Base-by-base conservation (phyloP, 306 rosid genomes). In the Spatholobus suberectus region DNA sequence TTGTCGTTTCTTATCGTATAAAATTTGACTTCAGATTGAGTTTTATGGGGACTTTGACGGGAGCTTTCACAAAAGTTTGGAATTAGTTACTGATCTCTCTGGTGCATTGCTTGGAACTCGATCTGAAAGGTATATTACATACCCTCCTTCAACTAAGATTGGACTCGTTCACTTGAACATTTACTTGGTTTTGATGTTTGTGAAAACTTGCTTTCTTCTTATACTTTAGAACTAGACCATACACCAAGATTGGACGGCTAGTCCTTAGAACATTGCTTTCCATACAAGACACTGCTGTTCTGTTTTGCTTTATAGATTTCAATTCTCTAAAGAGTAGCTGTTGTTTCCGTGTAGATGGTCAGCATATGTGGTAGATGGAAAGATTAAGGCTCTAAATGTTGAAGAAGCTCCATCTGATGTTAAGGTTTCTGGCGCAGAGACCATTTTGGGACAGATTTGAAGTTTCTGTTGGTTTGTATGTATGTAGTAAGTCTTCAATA, bases 331-430 rank as follows among this genome's bases (percentile, higher is more conserved):
- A 81, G 49, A 61, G 23, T 81, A 65, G 73, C 10, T 49, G 43
- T 23, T 46, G 24, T 80, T 81, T 38, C 81, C 5, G 6, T 91
- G 86, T 77, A 96, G 98, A 88, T 96, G 99, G 99, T 96, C 99
- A 6, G 98, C 99, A 14, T 96, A 86, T 59, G 96, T 96, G 70
- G 96, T 89, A 14, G 99, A 93, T 76, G 98, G 99, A 62, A 91
- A 84, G 79, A 85, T 96, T 27, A 92, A 90, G 87, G 78, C 81
- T 83, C 87, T 93, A 29, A 96, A 96, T 74, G 81, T 93, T n/a
- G 99, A 93, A 95, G 93, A 92, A 89, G 93, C 84, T 85, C 98
- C 99, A 54, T 93, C 99, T 54, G 99, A 96, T 84, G 91, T 93
- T 85, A 96, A 96, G 87, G 98, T 92, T 84, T 92, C 99, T 72